Base-by-base conservation (phyloP, 75 land plant genomes). In the Cupressus sempervirens region DNA sequence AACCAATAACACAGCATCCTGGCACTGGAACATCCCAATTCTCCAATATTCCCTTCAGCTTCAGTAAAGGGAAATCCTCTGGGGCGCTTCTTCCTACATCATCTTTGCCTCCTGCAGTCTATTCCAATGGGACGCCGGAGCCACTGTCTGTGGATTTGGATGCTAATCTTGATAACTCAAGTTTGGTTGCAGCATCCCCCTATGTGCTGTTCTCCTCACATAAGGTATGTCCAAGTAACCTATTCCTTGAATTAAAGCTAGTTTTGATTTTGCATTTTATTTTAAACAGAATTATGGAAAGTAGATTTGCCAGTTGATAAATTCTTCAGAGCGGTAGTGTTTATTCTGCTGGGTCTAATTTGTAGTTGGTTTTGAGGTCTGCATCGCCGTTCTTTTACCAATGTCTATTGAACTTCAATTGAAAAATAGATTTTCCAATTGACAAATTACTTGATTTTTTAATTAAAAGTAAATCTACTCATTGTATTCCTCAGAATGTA, bases 171-270 rank as follows among this genome's bases (percentile, higher is more conserved):
- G 93, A 91, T 41, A 89, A 91, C 8, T 79, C 87, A 14, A 46
- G 46, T 30, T 65, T 86, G 85, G 83, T 67, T 76, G 88, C 82
- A 13, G 93, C 92, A 43, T 86, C 99, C 18, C 91, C 99, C 5
- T 90, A 92, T 85, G 95, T 98, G 52, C 73, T 93, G 29, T 98
- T 98, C 82, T 92, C 99, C 79, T 94, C 99, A 84, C 96, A 92
- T 82, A 92, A 90, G 97, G 99, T 98, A 93, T 86, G 81, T 70
- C 43, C 35, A 10, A 32, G 32, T 16, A 4, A 13, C 20, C n/a
- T 23, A 46, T 32, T 45, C 68, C 68, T 72, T 54, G 36, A 50
- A 72, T 43, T 83, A 34, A 26, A n/a, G n/a, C 43, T 62, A 16
- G 32, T 67, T 40, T 20, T 72, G 15, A 62, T 62, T 62, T 26